A percentile compares a stretch with the other conserved stretches of the same genome.
Evolutionary conservation across 2,329 filamentous ascomycete species (phyloP).

Genomic region (Botryotinia globosa): DNA sequence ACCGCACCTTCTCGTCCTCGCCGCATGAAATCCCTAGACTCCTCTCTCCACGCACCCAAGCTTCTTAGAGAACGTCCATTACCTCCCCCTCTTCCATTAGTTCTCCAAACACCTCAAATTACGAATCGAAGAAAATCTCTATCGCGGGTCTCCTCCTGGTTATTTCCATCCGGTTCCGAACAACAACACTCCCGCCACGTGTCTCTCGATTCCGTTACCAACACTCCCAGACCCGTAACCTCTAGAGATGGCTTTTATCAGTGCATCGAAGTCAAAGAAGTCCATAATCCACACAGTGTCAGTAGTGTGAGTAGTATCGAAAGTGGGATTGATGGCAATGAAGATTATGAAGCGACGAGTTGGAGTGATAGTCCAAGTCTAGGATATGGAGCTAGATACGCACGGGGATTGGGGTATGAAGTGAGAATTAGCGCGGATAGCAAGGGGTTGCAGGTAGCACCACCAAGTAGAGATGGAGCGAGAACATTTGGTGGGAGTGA

Average conservation of each 20-base stretch:
- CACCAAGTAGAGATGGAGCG: background rate
- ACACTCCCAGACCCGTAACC: slow-evolving; percentile 51
- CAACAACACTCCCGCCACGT: slow-evolving; percentile 40
- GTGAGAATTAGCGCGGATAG: background rate
- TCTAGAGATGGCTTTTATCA: slow-evolving; percentile 58
- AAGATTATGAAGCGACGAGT: slow-evolving; percentile 17
- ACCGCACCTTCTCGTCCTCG: slow-evolving; percentile 16
- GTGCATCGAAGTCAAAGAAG: slow-evolving; percentile 42
- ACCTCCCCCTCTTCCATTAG: slow-evolving; percentile 55
- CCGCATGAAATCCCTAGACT: slow-evolving; percentile 19
- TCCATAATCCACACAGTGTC: background rate
- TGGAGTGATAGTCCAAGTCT: slow-evolving; percentile 18
- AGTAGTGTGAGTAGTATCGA: slow-evolving; percentile 1
- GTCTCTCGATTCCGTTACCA: slow-evolving; percentile 53
- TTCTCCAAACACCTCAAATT: slow-evolving; percentile 48
- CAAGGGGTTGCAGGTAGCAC: background rate
- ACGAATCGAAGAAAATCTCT: slow-evolving; percentile 68
- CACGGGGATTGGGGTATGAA: background rate
- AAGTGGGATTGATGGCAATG: slow-evolving; percentile 10
- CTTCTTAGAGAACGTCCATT: slow-evolving; percentile 23
- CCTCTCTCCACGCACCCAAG: slow-evolving; percentile 11
- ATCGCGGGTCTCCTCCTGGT: slow-evolving; percentile 58
- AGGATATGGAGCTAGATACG: background rate
- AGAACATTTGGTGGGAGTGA: slow-evolving; percentile 36
- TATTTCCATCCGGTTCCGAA: slow-evolving; percentile 43